Evolutionary conservation across 208 protist species (phyloP).

Genomic region (Trypanosoma cruzi): DNA sequence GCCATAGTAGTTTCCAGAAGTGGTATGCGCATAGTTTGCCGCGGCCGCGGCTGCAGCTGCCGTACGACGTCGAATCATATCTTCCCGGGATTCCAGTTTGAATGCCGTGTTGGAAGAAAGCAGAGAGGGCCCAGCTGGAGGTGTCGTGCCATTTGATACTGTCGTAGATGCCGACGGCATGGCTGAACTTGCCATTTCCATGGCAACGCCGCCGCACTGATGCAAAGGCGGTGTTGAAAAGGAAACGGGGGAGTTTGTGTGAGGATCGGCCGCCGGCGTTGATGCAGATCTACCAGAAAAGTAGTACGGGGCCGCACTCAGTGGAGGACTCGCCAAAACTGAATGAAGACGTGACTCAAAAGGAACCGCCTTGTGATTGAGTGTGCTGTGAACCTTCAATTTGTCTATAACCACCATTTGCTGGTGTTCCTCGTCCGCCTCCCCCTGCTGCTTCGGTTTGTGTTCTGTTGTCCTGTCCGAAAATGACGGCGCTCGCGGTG

Average conservation of each 20-base stretch:
- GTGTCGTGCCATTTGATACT: constrained; percentile 17
- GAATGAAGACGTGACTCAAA: constrained; percentile 15
- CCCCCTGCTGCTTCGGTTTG: not conserved
- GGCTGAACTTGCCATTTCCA: constrained; percentile 19
- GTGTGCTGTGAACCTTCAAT: not conserved
- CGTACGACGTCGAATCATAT: constrained; percentile 81
- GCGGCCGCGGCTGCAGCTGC: constrained; percentile 51
- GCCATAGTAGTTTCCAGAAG: constrained; percentile 33
- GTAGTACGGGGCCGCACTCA: constrained; percentile 4
- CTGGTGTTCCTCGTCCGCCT: not conserved
- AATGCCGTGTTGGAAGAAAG: constrained; percentile 36
- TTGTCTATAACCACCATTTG: not conserved
- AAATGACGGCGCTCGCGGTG: not conserved
- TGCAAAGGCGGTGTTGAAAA: not conserved
- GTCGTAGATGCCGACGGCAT: constrained; percentile 4
- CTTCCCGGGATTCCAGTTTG: constrained; percentile 77
- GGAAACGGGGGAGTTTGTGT: not conserved
- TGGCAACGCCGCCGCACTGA: not conserved
- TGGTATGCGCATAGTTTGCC: constrained; percentile 26
- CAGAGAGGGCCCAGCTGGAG: not conserved
- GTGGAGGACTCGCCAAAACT: constrained; percentile 1
- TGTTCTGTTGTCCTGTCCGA: not conserved
- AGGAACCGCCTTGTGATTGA: constrained; percentile 15
- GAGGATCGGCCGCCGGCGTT: not conserved
- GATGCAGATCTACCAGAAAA: not conserved